Evolutionary conservation across 306 rosid species (phyloP).

Genomic region (Rosa chinensis): DNA sequence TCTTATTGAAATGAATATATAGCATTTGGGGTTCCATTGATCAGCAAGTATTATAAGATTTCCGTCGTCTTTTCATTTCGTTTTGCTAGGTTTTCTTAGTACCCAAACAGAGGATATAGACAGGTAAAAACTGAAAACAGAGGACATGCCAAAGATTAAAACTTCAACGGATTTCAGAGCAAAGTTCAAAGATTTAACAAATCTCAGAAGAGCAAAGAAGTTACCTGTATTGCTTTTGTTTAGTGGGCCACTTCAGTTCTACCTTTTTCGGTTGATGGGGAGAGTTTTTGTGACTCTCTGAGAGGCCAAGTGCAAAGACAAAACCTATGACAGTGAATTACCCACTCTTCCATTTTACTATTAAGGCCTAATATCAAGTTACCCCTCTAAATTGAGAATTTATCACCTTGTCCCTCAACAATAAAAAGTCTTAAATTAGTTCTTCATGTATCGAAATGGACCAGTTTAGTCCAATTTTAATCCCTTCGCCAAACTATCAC

Average conservation of each 20-base stretch:
- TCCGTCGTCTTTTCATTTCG: background rate
- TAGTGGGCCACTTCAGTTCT: background rate
- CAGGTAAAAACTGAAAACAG: background rate
- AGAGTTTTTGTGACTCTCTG: background rate
- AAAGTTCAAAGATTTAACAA: background rate
- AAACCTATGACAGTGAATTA: background rate
- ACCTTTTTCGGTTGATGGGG: background rate
- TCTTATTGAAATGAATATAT: background rate
- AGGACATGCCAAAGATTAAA: background rate
- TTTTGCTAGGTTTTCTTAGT: background rate
- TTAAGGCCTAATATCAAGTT: background rate
- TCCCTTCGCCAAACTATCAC: too few relatives aligned
- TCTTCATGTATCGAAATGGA: too few relatives aligned
- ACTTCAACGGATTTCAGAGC: background rate
- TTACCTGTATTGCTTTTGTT: background rate
- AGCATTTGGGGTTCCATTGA: background rate
- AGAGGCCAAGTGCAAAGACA: background rate
- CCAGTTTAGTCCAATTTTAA: too few relatives aligned
- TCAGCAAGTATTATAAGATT: background rate
- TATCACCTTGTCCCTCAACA: background rate
- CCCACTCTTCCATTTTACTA: background rate
- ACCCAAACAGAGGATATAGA: background rate
- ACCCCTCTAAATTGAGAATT: background rate
- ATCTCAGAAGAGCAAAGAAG: background rate
- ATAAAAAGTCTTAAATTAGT: too few relatives aligned